Evolutionary conservation across 1,284 basidiomycete species (phyloP).

Genomic region (Ustilago xerochloae): DNA sequence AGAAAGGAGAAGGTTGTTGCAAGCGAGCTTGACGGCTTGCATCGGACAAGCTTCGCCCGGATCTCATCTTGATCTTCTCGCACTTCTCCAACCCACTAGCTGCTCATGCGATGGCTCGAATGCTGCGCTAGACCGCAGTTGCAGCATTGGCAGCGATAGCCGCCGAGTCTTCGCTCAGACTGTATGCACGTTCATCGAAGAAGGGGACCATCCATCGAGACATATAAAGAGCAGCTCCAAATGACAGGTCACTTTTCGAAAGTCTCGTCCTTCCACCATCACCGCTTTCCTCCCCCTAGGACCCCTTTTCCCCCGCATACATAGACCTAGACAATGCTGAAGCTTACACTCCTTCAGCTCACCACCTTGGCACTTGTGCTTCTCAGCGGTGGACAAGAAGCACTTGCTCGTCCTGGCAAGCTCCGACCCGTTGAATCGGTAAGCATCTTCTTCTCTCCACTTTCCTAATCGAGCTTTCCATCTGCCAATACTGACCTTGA

Average conservation of each 20-base stretch:
- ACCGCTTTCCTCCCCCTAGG: background rate
- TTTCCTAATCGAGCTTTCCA: background rate
- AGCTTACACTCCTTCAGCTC: slow-evolving; percentile 26
- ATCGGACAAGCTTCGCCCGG: slow-evolving; percentile 22
- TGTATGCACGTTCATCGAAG: too few relatives aligned
- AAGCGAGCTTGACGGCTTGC: slow-evolving; percentile 21
- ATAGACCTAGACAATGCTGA: slow-evolving; percentile 19
- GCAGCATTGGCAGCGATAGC: background rate
- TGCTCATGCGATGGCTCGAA: too few relatives aligned
- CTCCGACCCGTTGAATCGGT: slow-evolving; percentile 30
- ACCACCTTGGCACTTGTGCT: slow-evolving; percentile 33
- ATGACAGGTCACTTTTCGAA: background rate
- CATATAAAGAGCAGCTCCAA: background rate
- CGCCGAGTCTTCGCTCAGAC: background rate
- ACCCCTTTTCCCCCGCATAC: background rate
- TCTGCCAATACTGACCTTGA: background rate
- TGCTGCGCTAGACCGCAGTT: too few relatives aligned
- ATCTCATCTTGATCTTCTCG: background rate
- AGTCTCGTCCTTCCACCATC: background rate
- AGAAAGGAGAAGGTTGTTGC: background rate
- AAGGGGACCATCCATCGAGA: background rate
- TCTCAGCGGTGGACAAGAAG: slow-evolving; percentile 20
- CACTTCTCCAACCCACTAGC: background rate
- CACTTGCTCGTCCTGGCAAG: slow-evolving; percentile 19
- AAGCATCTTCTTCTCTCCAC: background rate